Percentiles rank a stretch among this genome's conserved stretches.
Conservation (phyloP, 805 yeast species). For the Yarrowia phangngaensis region DNA sequence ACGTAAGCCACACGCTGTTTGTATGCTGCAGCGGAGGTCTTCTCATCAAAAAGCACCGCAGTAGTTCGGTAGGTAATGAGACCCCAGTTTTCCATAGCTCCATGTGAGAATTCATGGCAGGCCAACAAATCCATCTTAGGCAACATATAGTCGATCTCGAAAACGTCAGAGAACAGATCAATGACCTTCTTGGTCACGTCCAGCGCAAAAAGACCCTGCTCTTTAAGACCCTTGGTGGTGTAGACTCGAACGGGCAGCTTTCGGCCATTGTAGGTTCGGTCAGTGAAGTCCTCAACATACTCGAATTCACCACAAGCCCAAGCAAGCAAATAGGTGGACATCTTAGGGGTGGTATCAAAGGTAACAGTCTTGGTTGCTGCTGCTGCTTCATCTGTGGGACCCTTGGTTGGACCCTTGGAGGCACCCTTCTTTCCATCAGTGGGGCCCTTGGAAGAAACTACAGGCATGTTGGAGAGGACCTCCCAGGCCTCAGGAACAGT, state of each 20-base stretch:
- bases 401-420: constrained; percentile 24
- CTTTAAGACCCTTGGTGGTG: constrained; percentile 72
- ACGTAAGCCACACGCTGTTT: constrained; percentile 79
- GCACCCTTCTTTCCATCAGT: constrained; percentile 48
- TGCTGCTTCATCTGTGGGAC: constrained; percentile 36
- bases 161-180: constrained; percentile 65
- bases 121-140: constrained; percentile 82
- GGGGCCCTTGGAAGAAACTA: constrained; percentile 65
- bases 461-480: constrained; percentile 45
- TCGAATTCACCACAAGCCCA: constrained; percentile 77
- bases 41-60: constrained; percentile 65
- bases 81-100: constrained; percentile 83
- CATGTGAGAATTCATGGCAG: constrained; percentile 77
- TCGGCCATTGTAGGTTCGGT: constrained; percentile 46
- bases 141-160: constrained; percentile 71
- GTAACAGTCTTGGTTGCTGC: constrained; percentile 76
- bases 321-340: constrained; percentile 83
- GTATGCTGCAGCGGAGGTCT: constrained; percentile 56
- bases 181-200: constrained; percentile 72
- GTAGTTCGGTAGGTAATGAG: constrained; percentile 75
- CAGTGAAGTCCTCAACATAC: constrained; percentile 56
- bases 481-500: constrained; percentile 42
- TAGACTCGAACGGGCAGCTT: constrained; percentile 75
- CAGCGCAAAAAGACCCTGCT: constrained; percentile 68
- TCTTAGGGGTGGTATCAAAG: constrained; percentile 73